These are phyloP conservation scores for Closterium sp. DNA, from an alignment of 139 green algal species.

Conservation along the genomic window DNA sequence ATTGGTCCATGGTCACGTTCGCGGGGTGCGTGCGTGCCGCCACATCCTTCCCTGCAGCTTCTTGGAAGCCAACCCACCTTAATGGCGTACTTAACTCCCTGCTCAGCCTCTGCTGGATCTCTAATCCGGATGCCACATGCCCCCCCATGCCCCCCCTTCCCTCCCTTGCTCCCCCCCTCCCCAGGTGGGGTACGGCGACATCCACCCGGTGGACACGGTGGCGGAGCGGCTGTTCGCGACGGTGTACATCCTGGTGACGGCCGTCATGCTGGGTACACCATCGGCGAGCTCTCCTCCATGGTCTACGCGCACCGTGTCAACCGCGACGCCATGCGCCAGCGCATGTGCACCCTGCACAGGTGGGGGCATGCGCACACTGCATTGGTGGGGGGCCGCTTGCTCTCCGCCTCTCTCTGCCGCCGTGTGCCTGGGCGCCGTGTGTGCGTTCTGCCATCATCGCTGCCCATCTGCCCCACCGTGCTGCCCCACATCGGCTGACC, in stretches of 20 bases:
- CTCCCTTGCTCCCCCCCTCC: no score
- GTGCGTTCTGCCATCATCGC: no score
- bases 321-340: background rate
- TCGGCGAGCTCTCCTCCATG: slow-evolving; percentile 1
- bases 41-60: background rate
- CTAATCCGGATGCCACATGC: no score
- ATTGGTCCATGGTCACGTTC: background rate
- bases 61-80: background rate
- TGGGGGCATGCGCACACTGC: no score
- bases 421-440: no score
- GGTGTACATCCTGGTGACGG: background rate
- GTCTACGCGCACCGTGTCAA: background rate
- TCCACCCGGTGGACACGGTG: background rate
- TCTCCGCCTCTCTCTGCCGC: no score
- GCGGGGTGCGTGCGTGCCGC: background rate
- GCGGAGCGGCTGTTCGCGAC: background rate
- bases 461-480: no score
- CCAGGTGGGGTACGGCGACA: slow-evolving; percentile 16
- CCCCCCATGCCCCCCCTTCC: no score
- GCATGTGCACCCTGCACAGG: no score
- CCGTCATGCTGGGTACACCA: slow-evolving; percentile 1
- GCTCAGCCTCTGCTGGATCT: no score
- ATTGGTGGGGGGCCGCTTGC: no score
- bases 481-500: background rate
- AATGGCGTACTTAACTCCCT: no score